Evolutionary conservation across 768 basidiomycete species (phyloP).

Genomic region (Steccherinum ochraceum): DNA sequence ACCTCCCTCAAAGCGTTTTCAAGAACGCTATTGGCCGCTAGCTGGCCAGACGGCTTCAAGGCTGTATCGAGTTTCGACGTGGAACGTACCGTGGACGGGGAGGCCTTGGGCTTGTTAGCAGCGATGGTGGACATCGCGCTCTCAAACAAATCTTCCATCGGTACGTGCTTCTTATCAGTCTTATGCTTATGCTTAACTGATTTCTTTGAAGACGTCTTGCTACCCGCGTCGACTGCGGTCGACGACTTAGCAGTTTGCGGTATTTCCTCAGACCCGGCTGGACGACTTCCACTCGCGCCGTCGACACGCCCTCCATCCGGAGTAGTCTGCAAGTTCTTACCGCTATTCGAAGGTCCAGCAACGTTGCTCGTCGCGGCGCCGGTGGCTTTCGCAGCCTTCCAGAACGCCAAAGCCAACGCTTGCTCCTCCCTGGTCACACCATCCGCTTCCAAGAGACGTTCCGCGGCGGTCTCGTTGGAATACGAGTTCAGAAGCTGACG

Average conservation of each 20-base stretch:
- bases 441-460: not conserved
- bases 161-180: no score
- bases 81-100: not conserved
- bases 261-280: no score
- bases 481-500: not conserved
- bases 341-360: not conserved
- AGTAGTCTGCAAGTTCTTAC: not conserved
- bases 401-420: not conserved
- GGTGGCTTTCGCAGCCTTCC: not conserved
- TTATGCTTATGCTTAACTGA: no score
- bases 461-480: not conserved
- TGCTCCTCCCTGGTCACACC: no score
- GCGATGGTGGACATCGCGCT: not conserved
- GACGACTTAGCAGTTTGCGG: no score
- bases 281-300: not conserved
- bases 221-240: no score
- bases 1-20: no score
- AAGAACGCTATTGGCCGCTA: not conserved
- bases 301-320: not conserved
- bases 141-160: no score
- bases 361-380: not conserved
- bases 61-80: not conserved
- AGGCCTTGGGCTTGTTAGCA: not conserved
- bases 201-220: no score
- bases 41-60: not conserved